These are phyloP conservation scores for Grammothele lineata DNA, from an alignment of 768 basidiomycete species.

Conservation along the genomic window DNA sequence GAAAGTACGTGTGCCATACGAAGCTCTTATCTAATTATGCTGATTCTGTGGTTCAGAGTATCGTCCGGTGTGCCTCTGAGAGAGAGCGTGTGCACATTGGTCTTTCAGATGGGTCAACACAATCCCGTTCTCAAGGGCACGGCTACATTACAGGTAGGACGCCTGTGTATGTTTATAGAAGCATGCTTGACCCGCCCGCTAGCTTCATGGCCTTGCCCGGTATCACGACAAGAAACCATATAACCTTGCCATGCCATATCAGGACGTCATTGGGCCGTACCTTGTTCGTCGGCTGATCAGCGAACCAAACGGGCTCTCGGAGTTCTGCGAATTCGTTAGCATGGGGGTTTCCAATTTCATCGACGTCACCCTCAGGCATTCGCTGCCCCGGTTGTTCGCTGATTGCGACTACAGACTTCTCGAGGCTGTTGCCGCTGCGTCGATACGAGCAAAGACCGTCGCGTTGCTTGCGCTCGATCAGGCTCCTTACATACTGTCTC, in stretches of 20 bases:
- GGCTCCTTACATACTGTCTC: constrained; percentile 56
- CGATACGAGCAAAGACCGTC: constrained; percentile 41
- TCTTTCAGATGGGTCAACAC: constrained; percentile 60
- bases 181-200: neutral
- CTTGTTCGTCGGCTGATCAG: constrained; percentile 54
- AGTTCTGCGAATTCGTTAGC: constrained; percentile 67
- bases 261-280: constrained; percentile 62
- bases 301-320: constrained; percentile 55
- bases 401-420: constrained; percentile 55
- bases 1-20: constrained; percentile 29
- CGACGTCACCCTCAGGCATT: constrained; percentile 54
- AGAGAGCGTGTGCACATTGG: constrained; percentile 55
- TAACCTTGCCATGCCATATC: constrained; percentile 63
- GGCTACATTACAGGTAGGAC: constrained; percentile 61
- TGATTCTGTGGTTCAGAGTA: constrained; percentile 30
- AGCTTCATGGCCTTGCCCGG: constrained; percentile 60
- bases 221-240: constrained; percentile 60
- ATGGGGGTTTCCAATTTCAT: constrained; percentile 58
- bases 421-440: constrained; percentile 44
- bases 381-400: constrained; percentile 68
- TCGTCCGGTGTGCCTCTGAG: constrained; percentile 48
- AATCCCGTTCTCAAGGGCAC: constrained; percentile 69
- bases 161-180: no score
- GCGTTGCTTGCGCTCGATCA: constrained; percentile 57
- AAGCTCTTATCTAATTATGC: no score